A percentile compares a stretch with the other conserved stretches of the same genome.
Evolutionary conservation across 1,284 basidiomycete species (phyloP).

Genomic region (Tranzscheliella williamsii): DNA sequence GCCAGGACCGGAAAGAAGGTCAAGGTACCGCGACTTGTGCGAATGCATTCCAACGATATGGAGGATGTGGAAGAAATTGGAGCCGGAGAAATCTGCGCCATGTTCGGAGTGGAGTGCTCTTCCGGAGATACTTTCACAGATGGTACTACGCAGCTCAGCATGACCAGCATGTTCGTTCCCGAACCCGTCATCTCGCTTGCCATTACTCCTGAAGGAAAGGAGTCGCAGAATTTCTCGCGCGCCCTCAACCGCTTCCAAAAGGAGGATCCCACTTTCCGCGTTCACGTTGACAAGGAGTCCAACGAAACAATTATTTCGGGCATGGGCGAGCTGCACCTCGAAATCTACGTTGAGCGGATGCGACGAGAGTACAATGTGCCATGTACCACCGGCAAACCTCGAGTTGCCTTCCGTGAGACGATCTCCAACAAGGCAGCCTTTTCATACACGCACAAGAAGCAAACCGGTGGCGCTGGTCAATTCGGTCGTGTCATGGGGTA

Average conservation of each 20-base stretch:
- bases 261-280: conserved; percentile 98
- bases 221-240: conserved; percentile 82
- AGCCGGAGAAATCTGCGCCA: conserved; percentile 99
- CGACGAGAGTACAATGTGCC: conserved; percentile 94
- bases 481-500: conserved; percentile 87
- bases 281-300: conserved; percentile 90
- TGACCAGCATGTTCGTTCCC: conserved; percentile 97
- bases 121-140: conserved; percentile 95
- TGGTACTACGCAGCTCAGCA: conserved; percentile 56
- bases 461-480: conserved; percentile 95
- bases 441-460: conserved; percentile 96
- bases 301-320: conserved; percentile 99
- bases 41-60: conserved; percentile 99
- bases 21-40: conserved; percentile 94
- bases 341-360: conserved; percentile 99
- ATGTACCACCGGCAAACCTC: conserved; percentile 91
- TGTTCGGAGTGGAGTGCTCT: conserved; percentile 98
- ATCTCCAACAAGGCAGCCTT: conserved; percentile 81
- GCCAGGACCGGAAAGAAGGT: conserved; percentile 95
- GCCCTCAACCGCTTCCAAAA: conserved; percentile 98
- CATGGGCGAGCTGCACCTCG: conserved; percentile 98
- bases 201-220: conserved; percentile 86
- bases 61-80: conserved; percentile 93
- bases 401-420: conserved; percentile 95
- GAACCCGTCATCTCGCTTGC: conserved; percentile 97